Percentiles rank a stretch among this genome's conserved stretches.
Conservation (phyloP, 495 filamentous ascomycete species). For the Amniculicola lignicola region DNA sequence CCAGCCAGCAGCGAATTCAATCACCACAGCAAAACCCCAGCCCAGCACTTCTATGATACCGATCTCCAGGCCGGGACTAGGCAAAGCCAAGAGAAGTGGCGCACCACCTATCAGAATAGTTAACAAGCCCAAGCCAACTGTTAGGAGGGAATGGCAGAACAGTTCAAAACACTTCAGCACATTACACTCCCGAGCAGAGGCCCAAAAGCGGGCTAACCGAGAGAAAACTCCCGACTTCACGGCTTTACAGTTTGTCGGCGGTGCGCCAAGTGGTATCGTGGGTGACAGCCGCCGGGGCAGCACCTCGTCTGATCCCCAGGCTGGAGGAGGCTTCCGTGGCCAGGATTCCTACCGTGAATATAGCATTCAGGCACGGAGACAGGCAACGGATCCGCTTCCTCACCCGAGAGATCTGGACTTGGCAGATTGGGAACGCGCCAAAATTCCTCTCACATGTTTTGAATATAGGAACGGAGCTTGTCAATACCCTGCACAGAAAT, state of each 20-base stretch:
- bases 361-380: too few relatives aligned
- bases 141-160: not conserved
- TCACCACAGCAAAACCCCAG: too few relatives aligned
- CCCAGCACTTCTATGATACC: too few relatives aligned
- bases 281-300: too few relatives aligned
- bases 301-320: too few relatives aligned
- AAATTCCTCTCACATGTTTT: conserved; percentile 30
- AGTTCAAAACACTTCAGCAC: conserved; percentile 7
- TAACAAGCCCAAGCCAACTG: conserved; percentile 3
- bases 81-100: not conserved
- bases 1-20: too few relatives aligned
- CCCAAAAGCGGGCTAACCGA: conserved; percentile 5
- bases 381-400: not conserved
- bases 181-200: conserved; percentile 2
- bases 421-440: conserved; percentile 6
- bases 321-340: too few relatives aligned
- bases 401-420: not conserved
- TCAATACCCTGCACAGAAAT: conserved; percentile 14
- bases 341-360: too few relatives aligned
- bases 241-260: conserved; percentile 18
- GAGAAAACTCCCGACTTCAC: conserved; percentile 17
- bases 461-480: conserved; percentile 23
- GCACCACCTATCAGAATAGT: conserved; percentile 21
- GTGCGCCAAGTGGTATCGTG: not conserved
- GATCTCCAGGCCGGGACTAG: not conserved